A percentile compares a stretch with the other conserved stretches of the same genome.
phyloP scores from a whole-genome alignment of 2,329 filamentous ascomycete species.

The Fusarium heterosporum region DNA sequence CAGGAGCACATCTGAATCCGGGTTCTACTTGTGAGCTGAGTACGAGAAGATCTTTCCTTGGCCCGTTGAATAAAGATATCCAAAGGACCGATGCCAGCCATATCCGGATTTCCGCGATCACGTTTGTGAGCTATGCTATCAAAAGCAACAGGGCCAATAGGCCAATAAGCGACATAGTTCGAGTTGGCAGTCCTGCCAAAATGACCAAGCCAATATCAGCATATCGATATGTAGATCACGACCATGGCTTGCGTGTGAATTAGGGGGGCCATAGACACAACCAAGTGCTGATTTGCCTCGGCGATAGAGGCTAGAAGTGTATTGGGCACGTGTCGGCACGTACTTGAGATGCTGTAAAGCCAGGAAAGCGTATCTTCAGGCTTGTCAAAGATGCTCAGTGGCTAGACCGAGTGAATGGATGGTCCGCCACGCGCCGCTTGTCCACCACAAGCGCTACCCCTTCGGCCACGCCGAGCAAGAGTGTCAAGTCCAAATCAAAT shows the following conservation, averaged over 20 bases:
- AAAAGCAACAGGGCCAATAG: slow-evolving; percentile 8
- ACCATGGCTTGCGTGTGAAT: slow-evolving; percentile 2
- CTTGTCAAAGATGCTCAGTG: slow-evolving; percentile 28
- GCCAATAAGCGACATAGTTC: slow-evolving; percentile 18
- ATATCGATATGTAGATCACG: slow-evolving; percentile 17
- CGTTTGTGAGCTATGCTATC: slow-evolving; percentile 8
- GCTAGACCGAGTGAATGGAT: slow-evolving; percentile 24
- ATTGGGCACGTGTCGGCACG: slow-evolving; percentile 22
- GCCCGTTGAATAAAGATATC: not conserved
- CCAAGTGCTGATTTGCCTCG: slow-evolving; percentile 1
- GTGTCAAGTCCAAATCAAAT: not conserved
- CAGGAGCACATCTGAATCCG: slow-evolving; percentile 9
- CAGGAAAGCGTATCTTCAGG: not conserved
- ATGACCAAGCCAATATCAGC: slow-evolving; percentile 7
- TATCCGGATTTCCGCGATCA: slow-evolving; percentile 1
- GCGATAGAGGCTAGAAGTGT: slow-evolving; percentile 5
- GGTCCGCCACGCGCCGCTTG: slow-evolving; percentile 33
- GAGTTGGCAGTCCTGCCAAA: not conserved
- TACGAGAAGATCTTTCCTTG: slow-evolving; percentile 27
- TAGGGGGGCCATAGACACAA: not conserved
- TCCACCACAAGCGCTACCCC: slow-evolving; percentile 39
- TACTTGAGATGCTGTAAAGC: slow-evolving; percentile 5
- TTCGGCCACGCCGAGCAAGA: slow-evolving; percentile 36
- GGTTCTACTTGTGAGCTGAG: slow-evolving; percentile 12
- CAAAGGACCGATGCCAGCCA: not conserved